Base-by-base conservation (phyloP, 352 stramenopile genomes). In the Phytophthora pini region DNA sequence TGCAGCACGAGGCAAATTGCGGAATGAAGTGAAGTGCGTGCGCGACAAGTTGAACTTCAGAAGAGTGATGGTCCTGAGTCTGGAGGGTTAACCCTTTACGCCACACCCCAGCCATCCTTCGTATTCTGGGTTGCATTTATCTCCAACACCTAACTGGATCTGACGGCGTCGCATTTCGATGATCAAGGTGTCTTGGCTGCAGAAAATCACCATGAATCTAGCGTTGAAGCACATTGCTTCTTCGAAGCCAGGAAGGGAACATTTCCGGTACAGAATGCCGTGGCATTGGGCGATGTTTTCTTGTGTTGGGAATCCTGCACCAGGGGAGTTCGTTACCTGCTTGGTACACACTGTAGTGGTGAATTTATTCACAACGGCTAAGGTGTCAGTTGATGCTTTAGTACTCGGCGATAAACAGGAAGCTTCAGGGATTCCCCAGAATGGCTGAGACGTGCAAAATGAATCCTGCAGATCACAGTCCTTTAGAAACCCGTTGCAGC, bases 141-240 rank as follows among this genome's bases (percentile, higher is more conserved):
- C 51, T 2, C 65, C 72, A 22, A 76, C 56, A 0, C 24, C 29
- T 17, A 55, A 34, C 8, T 65, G 32, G 34, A 73, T 76, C 41
- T 73, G 57, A n/a, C 22, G 26, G 5, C 59, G 54, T 13, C 63
- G 58, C 44, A 68, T 54, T n/a, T 63, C 56, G n/a, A 71, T 71
- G 11, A 45, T 39, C 7, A 70, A 55, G 3, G 40, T 5, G 9
- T 58, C 63, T 22, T n/a, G 22, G n/a, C 50, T 45, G 41, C 70
- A 82, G 11, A 62, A 47, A 22, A 82, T 69, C 6, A 24, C 61
- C 70, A 82, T 78, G 46, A 70, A 61, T 3, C 59, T 62, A 4
- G 60, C 39, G 49, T 65, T 77, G 47, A 75, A 77, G 61, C 73
- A 80, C 55, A 77, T 79, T 1, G 50, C 56, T 5, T 64, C 43